Conservation (phyloP, 2,329 filamentous ascomycete species). For the Apiospora aurea region DNA sequence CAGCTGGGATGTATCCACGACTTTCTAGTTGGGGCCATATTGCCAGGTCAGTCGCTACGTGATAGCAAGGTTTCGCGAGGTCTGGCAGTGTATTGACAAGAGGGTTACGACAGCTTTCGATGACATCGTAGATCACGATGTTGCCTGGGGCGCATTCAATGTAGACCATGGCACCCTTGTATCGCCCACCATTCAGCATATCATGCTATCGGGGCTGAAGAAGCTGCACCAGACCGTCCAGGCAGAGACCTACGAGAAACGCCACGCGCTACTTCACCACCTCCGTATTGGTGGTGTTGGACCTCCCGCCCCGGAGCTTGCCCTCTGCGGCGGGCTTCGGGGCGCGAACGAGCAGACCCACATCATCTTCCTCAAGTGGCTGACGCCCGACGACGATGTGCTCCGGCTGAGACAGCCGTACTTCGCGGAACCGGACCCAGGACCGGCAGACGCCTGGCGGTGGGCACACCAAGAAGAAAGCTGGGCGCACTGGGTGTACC, state of each 20-base stretch:
- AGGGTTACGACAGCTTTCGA: background rate
- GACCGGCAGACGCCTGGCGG: background rate
- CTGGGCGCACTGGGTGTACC: slow-evolving; percentile 23
- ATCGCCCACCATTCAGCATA: background rate
- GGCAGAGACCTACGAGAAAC: background rate
- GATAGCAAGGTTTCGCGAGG: no score
- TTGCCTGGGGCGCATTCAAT: background rate
- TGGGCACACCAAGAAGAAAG: slow-evolving; percentile 21
- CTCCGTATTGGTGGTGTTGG: background rate
- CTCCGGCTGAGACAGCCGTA: background rate
- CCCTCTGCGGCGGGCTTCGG: background rate
- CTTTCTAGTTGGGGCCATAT: background rate
- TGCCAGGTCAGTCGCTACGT: background rate
- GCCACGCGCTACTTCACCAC: background rate
- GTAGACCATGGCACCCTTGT: background rate
- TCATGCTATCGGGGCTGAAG: background rate
- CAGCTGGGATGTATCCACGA: slow-evolving; percentile 18
- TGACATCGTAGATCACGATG: background rate
- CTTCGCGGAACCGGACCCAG: background rate
- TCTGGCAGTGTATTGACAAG: background rate
- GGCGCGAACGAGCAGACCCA: background rate
- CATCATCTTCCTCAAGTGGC: background rate
- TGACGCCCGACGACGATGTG: background rate
- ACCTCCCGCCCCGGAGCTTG: no score
- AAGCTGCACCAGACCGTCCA: background rate